Percentiles rank a stretch among this genome's conserved stretches.
Evolutionary conservation across 352 stramenopile genomes (phyloP).

Genomic region (Globisporangium polare): DNA sequence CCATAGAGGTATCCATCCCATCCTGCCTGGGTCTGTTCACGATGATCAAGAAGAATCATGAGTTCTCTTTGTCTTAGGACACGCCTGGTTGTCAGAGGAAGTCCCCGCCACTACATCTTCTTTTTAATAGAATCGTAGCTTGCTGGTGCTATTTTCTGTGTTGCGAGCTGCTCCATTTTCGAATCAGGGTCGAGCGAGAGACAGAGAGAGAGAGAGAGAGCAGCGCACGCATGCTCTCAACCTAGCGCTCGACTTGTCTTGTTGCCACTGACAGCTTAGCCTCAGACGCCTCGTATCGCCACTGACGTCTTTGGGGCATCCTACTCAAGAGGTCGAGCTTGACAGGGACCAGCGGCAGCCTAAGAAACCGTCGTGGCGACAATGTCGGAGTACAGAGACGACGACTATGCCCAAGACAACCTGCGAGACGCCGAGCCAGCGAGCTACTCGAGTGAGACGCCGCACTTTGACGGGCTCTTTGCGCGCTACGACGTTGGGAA

Average conservation of each 20-base stretch:
- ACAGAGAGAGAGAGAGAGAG: too few relatives aligned
- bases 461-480: slow-evolving; percentile 64
- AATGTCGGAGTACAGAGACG: slow-evolving; percentile 28
- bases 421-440: slow-evolving; percentile 20
- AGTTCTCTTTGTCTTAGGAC: slow-evolving; percentile 3
- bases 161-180: neutral
- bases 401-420: slow-evolving; percentile 14
- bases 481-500: slow-evolving; percentile 40
- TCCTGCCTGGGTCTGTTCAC: slow-evolving; percentile 4
- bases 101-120: neutral
- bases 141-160: slow-evolving; percentile 7
- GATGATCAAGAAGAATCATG: neutral
- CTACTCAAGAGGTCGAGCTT: too few relatives aligned
- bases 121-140: slow-evolving; percentile 6
- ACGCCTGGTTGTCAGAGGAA: neutral
- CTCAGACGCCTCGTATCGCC: too few relatives aligned
- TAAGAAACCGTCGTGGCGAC: too few relatives aligned
- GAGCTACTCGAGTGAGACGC: slow-evolving; percentile 43
- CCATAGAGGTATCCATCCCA: neutral
- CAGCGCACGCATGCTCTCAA: neutral
- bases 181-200: neutral
- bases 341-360: too few relatives aligned
- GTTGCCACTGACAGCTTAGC: neutral
- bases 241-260: neutral
- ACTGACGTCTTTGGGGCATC: too few relatives aligned